phyloP scores from a whole-genome alignment of 73 alveolate genomes.

The Paramecium sexaurelia region DNA sequence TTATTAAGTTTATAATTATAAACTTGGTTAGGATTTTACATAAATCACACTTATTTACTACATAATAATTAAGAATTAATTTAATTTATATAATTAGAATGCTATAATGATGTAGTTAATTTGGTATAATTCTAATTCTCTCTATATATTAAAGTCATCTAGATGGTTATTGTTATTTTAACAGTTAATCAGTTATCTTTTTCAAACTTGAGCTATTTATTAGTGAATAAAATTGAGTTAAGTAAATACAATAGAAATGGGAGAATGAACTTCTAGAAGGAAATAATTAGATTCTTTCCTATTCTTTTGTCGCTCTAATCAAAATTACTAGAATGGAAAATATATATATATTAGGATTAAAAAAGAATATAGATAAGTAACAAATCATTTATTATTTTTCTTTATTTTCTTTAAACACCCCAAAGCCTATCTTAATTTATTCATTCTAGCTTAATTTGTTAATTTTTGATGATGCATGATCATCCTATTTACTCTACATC shows the following conservation, averaged over 20 bases:
- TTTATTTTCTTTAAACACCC: slow-evolving; percentile 41
- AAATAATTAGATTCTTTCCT: not conserved
- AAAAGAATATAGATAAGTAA: not conserved
- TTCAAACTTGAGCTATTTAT: not conserved
- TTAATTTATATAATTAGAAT: not conserved
- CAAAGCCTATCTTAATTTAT: not conserved
- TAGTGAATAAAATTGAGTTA: not conserved
- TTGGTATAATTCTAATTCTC: not conserved
- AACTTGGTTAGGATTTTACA: not conserved
- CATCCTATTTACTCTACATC: slow-evolving; percentile 51
- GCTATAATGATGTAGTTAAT: not conserved
- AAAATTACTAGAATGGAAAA: not conserved
- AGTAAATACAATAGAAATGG: not conserved
- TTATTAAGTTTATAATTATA: too few species aligned
- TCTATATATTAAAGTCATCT: not conserved
- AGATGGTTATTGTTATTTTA: not conserved
- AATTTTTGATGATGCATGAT: slow-evolving; percentile 36
- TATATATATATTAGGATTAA: not conserved
- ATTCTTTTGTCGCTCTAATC: not conserved
- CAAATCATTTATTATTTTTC: not conserved
- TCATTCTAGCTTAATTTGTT: slow-evolving; percentile 16
- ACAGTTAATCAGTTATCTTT: not conserved
- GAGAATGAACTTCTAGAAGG: not conserved
- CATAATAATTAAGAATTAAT: not conserved
- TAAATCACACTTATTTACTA: not conserved